These are phyloP conservation scores for Colletotrichum caudatum DNA, from an alignment of 2,329 filamentous ascomycete genomes.

Conservation along the genomic window DNA sequence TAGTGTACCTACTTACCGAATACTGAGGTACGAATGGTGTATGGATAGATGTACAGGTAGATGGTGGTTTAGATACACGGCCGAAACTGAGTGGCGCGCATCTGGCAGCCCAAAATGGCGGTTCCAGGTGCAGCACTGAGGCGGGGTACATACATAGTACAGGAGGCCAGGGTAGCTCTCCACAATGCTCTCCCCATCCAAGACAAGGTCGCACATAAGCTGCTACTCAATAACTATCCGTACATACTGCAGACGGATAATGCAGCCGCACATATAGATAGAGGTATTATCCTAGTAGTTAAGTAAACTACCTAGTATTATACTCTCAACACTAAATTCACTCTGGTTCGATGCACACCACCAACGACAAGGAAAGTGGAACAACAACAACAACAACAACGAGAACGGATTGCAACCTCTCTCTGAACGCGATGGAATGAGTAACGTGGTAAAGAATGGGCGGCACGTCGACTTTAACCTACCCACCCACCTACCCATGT, in stretches of 20 bases:
- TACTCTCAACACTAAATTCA: not conserved
- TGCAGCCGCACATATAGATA: too few species aligned
- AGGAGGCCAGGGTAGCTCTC: conserved; percentile 34
- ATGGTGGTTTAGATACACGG: too few species aligned
- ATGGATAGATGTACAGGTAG: too few species aligned
- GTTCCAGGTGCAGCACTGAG: conserved; percentile 11
- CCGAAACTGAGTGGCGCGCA: conserved; percentile 7
- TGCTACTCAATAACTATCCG: not conserved
- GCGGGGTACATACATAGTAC: too few species aligned
- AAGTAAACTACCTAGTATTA: too few species aligned
- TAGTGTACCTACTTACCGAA: too few species aligned
- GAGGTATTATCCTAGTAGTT: too few species aligned
- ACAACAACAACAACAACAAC: not conserved
- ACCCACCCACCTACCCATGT: too few species aligned
- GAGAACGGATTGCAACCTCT: not conserved
- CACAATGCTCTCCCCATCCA: conserved; percentile 19
- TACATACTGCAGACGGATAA: too few species aligned
- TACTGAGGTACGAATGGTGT: too few species aligned
- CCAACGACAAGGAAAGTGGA: not conserved
- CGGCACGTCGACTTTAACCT: not conserved
- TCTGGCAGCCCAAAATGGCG: conserved; percentile 11
- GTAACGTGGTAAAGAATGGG: not conserved
- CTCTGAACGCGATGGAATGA: not conserved
- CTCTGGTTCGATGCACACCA: not conserved
- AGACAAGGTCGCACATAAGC: conserved; percentile 2